Evolutionary conservation across 2,329 filamentous ascomycete genomes (phyloP).

Genomic region (Cytospora leucostoma): DNA sequence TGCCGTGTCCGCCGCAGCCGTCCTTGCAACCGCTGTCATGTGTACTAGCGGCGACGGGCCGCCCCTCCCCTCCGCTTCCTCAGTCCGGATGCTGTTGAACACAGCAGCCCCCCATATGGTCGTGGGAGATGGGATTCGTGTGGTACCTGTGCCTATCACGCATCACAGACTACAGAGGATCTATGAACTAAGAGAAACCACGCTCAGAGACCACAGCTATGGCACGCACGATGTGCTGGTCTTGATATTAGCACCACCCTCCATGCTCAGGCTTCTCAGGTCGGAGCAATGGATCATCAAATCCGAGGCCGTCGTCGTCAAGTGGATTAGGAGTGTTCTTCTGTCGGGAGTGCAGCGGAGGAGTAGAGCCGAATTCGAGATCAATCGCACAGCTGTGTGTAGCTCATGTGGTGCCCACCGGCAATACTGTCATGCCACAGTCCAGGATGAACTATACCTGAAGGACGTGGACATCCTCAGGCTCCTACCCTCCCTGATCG

Average conservation of each 20-base stretch:
- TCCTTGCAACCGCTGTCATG: not conserved
- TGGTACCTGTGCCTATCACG: slow-evolving; percentile 37
- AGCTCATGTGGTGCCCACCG: not conserved
- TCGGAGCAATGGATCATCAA: slow-evolving; percentile 47
- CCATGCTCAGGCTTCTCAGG: slow-evolving; percentile 48
- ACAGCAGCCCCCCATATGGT: slow-evolving; percentile 35
- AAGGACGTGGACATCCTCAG: slow-evolving; percentile 32
- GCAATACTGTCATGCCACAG: no score
- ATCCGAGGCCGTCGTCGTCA: slow-evolving; percentile 48
- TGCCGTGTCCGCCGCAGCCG: not conserved
- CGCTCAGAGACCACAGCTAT: not conserved
- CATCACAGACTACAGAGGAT: slow-evolving; percentile 40
- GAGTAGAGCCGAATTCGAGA: not conserved
- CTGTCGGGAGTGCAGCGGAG: not conserved
- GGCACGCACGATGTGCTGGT: slow-evolving; percentile 39
- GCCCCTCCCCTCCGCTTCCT: slow-evolving; percentile 30
- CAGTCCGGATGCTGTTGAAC: slow-evolving; percentile 41
- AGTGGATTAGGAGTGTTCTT: slow-evolving; percentile 43
- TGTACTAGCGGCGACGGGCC: not conserved
- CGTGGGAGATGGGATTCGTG: slow-evolving; percentile 38
- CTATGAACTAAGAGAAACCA: slow-evolving; percentile 45
- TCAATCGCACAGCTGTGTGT: not conserved
- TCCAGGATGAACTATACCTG: not conserved
- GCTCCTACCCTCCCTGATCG: slow-evolving; percentile 45
- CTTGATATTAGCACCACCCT: slow-evolving; percentile 46